phyloP scores from a whole-genome alignment of 345 rosid species.

The Murraya paniculata region DNA sequence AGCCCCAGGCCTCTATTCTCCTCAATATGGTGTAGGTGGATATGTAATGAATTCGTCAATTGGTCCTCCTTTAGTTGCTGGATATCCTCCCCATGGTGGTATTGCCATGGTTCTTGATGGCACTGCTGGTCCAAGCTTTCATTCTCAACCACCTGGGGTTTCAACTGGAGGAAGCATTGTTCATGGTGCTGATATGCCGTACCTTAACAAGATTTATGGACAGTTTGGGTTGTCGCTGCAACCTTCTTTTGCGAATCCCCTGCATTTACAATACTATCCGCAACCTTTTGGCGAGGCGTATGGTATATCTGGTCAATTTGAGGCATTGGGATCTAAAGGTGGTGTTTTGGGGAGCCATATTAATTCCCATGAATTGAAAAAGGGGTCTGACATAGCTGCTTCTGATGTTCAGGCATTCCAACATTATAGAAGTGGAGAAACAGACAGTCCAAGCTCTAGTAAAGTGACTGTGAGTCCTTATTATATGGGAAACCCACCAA shows the following conservation, averaged over 20 bases:
- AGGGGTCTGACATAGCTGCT: constrained; percentile 27
- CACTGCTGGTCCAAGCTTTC: constrained; percentile 29
- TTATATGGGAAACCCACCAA: constrained; percentile 34
- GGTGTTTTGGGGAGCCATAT: constrained; percentile 32
- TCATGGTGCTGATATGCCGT: constrained; percentile 46
- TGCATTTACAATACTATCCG: constrained; percentile 48
- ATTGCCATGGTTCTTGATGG: constrained; percentile 39
- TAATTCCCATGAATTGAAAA: constrained; percentile 29
- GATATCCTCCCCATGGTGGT: constrained; percentile 45
- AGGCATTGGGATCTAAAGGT: constrained; percentile 29
- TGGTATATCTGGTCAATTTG: constrained; percentile 35
- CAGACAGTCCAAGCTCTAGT: constrained; percentile 24
- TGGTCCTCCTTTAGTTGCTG: constrained; percentile 42
- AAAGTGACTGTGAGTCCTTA: constrained; percentile 33
- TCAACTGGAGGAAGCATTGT: constrained; percentile 35
- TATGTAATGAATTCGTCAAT: constrained; percentile 35
- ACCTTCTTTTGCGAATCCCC: constrained; percentile 38
- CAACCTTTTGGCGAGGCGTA: constrained; percentile 41
- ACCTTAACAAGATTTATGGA: constrained; percentile 40
- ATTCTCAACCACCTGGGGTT: constrained; percentile 35
- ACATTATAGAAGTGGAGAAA: constrained; percentile 29
- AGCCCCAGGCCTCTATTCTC: constrained; percentile 31
- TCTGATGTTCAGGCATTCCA: constrained; percentile 32
- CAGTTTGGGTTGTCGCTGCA: constrained; percentile 42
- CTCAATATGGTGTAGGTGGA: constrained; percentile 49